Evolutionary conservation across 176 grass and related monocot genomes (phyloP).

Genomic region (Musa itinerans): DNA sequence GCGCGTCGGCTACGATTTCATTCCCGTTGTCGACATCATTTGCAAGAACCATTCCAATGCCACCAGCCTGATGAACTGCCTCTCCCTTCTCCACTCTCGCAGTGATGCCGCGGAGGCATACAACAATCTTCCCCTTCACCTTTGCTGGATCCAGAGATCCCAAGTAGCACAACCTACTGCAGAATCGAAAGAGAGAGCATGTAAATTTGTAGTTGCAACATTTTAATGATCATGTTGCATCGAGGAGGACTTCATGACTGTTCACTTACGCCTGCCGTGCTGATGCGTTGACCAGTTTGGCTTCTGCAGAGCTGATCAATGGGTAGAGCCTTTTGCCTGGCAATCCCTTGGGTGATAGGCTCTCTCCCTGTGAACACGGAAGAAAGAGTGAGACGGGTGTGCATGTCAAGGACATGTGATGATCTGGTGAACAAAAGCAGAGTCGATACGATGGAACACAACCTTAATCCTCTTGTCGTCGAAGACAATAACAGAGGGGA

Average conservation of each 20-base stretch:
- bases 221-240: too few relatives aligned
- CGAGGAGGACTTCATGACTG: neutral
- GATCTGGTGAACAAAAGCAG: neutral
- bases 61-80: neutral
- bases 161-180: slow-evolving; percentile 7
- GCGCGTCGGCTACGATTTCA: slow-evolving; percentile 5
- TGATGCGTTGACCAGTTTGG: slow-evolving; percentile 5
- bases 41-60: slow-evolving; percentile 5
- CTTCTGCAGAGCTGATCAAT: slow-evolving; percentile 33
- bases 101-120: slow-evolving; percentile 7
- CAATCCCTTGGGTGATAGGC: slow-evolving; percentile 46
- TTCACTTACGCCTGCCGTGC: slow-evolving; percentile 5
- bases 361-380: slow-evolving; percentile 34
- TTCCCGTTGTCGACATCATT: neutral
- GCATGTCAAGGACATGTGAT: neutral
- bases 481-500: slow-evolving; percentile 1
- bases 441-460: too few relatives aligned
- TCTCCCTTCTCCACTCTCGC: slow-evolving; percentile 9
- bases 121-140: slow-evolving; percentile 12
- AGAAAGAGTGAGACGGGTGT: neutral
- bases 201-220: too few relatives aligned
- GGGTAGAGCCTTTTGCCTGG: slow-evolving; percentile 28
- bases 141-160: neutral
- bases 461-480: neutral
- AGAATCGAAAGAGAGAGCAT: neutral